These are phyloP conservation scores for Choiromyces venosus DNA, from an alignment of 495 filamentous ascomycete genomes.

Conservation along the genomic window DNA sequence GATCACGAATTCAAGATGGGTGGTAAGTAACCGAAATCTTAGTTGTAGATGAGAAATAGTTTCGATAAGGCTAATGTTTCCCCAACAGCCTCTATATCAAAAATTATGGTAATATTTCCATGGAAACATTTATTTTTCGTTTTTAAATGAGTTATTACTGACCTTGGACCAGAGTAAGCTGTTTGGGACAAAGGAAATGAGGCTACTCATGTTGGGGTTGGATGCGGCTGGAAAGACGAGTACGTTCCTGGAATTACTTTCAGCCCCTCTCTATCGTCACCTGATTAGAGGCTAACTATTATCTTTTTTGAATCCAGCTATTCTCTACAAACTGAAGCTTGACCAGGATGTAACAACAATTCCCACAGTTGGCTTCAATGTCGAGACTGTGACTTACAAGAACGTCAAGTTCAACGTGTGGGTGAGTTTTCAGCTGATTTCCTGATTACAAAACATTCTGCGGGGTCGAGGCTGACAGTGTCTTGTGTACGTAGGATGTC, in stretches of 20 bases:
- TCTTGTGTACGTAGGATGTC: conserved; percentile 56
- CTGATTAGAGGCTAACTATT: conserved; percentile 25
- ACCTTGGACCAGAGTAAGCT: conserved; percentile 56
- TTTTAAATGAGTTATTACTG: conserved; percentile 20
- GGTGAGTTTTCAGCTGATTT: conserved; percentile 41
- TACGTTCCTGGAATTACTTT: conserved; percentile 43
- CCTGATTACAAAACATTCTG: not conserved
- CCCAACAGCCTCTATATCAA: conserved; percentile 35
- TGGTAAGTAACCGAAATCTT: conserved; percentile 18
- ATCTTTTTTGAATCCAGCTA: conserved; percentile 51
- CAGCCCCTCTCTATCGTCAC: conserved; percentile 8
- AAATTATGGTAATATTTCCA: conserved; percentile 34
- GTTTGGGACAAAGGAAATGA: conserved; percentile 98
- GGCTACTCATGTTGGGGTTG: conserved; percentile 92
- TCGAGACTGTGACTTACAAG: conserved; percentile 98
- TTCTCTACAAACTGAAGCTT: conserved; percentile 99
- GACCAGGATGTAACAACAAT: conserved; percentile 99
- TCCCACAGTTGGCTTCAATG: conserved; percentile 97
- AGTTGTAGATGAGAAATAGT: conserved; percentile 7
- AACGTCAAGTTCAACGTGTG: conserved; percentile 99
- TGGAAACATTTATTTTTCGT: conserved; percentile 3
- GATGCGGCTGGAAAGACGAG: conserved; percentile 98
- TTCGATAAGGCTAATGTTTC: conserved; percentile 26
- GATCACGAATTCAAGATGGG: conserved; percentile 31
- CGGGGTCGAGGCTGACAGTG: not conserved